A percentile compares a stretch with the other conserved stretches of the same genome.
These are phyloP conservation scores for Leccinum subrobustum DNA, from an alignment of 1,284 basidiomycete species.

Conservation along the genomic window DNA sequence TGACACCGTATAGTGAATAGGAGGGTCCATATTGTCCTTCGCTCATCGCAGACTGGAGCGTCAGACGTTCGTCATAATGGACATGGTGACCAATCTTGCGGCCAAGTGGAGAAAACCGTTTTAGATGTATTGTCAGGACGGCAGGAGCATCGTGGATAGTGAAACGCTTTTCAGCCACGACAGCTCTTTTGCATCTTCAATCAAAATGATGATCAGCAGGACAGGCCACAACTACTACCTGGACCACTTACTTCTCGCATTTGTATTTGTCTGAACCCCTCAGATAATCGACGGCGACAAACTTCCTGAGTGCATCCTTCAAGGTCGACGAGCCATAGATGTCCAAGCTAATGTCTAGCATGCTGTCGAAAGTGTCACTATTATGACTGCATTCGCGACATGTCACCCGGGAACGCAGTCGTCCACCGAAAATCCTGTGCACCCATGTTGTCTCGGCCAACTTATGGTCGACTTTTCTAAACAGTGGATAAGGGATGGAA, in stretches of 20 bases:
- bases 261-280: conserved; percentile 96
- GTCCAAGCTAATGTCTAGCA: conserved; percentile 92
- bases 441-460: conserved; percentile 92
- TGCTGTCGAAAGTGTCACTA: conserved; percentile 96
- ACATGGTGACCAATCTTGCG: conserved; percentile 82
- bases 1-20: conserved; percentile 92
- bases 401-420: conserved; percentile 89
- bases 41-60: conserved; percentile 83
- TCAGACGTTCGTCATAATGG: conserved; percentile 78
- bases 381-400: conserved; percentile 83
- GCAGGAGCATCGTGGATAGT: conserved; percentile 86
- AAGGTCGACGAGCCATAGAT: conserved; percentile 67
- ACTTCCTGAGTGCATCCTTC: conserved; percentile 78
- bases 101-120: conserved; percentile 91
- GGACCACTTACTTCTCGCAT: conserved; percentile 86
- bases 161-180: conserved; percentile 86
- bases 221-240: not conserved
- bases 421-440: conserved; percentile 92
- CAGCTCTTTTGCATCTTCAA: conserved; percentile 82
- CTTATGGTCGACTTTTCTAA: conserved; percentile 76
- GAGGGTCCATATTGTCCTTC: conserved; percentile 69
- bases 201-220: conserved; percentile 4
- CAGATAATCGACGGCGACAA: conserved; percentile 80
- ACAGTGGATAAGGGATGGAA: conserved; percentile 10
- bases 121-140: conserved; percentile 95